Percentiles rank a stretch among this genome's conserved stretches.
Conservation (phyloP, 352 stramenopile genomes). For the Globisporangium echinulatum region DNA sequence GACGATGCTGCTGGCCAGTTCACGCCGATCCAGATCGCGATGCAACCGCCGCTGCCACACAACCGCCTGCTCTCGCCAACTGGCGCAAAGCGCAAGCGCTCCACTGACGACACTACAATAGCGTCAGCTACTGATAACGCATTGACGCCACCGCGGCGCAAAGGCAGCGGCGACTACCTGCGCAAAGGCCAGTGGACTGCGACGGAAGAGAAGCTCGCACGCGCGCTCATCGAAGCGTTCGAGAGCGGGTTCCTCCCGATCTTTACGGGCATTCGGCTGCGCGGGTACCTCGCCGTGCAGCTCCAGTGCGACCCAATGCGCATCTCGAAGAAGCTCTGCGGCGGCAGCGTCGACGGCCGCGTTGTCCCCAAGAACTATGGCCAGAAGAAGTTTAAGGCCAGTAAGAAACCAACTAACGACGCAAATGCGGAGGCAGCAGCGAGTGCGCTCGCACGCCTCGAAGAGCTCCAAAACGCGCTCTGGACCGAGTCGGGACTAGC, state of each 20-base stretch:
- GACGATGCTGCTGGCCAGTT: too few relatives aligned
- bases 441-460: conserved; percentile 33
- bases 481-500: conserved; percentile 50
- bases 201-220: conserved; percentile 54
- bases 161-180: conserved; percentile 56
- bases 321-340: conserved; percentile 78
- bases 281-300: conserved; percentile 69
- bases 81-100: too few relatives aligned
- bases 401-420: conserved; percentile 25
- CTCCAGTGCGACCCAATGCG: conserved; percentile 79
- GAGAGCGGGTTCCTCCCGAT: conserved; percentile 68
- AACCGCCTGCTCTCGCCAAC: too few relatives aligned
- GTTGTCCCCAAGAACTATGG: conserved; percentile 71
- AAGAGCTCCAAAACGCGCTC: conserved; percentile 43
- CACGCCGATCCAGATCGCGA: too few relatives aligned
- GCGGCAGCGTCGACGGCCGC: conserved; percentile 60
- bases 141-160: conserved; percentile 25
- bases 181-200: conserved; percentile 71
- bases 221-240: conserved; percentile 62
- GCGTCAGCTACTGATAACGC: too few relatives aligned
- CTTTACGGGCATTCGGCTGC: conserved; percentile 63
- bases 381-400: conserved; percentile 66
- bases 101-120: too few relatives aligned
- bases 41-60: too few relatives aligned
- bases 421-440: conserved; percentile 20